Evolutionary conservation across 495 filamentous ascomycete genomes (phyloP), one percentile per base, ranked within the genome.

Genomic region (Margaritispora aquatica): DNA sequence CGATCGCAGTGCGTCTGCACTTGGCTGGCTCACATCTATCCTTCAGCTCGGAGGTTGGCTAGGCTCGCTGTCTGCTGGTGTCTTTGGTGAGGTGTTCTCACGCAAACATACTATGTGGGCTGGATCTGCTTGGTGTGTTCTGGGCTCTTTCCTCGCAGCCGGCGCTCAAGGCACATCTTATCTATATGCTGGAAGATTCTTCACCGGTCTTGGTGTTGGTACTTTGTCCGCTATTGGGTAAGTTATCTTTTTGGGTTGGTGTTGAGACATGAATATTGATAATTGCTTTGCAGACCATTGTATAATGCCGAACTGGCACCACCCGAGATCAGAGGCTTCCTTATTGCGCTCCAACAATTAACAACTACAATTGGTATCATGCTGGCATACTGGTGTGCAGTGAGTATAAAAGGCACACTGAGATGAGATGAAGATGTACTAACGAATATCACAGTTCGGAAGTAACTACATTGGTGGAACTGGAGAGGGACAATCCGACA

Each of bases 381-480:
- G 62, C 41, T 67, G 17, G 59, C 66, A 22, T 69, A 65, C 60
- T 67, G 64, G 67, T 48, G 68, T 48, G 64, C 61, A 5, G 47
- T 50, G 26, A 50, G 47, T 50, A 10, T 22, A 7, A 24, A 7
- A 47, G n/a, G 4, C 21, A 19, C 44, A 19, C 8, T 22, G 4
- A n/a, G 4, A 47, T 47, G 15, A 47, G 21, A 9, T n/a, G 7
- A 19, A 17, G 24, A 9, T 10, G 23, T 50, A 3, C n/a, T 24
- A 11, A 23, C 47, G 4, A n/a, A 50, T 24, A 50, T 24, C 5
- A 44, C 20, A 50, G 27, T 66, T 66, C 54, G 66, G 61, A 15
- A 62, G 51, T 9, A 79, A 79, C 58, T 76, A 74, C 50, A 79
- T 80, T 41, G 77, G 76, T 0, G 77, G 78, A 5, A 78, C 73